A percentile compares a stretch with the other conserved stretches of the same genome.
Evolutionary conservation across 78 protist genomes (phyloP).

Genomic region (Dictyostelium discoideum): DNA sequence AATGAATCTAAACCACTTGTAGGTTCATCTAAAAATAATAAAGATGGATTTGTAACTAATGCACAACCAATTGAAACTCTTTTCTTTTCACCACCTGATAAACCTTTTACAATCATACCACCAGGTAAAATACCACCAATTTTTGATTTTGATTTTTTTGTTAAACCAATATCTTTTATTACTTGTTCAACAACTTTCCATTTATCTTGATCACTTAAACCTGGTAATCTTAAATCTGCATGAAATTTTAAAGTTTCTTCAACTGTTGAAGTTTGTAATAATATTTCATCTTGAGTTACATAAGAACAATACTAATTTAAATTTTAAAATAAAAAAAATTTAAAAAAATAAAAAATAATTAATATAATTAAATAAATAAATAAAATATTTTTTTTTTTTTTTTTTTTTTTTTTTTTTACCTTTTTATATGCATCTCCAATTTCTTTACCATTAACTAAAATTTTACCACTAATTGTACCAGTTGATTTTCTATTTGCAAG

Average conservation of each 20-base stretch:
- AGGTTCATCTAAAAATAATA: slow-evolving; percentile 81
- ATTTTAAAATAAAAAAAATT: no score
- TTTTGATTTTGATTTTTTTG: slow-evolving; percentile 18
- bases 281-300: slow-evolving; percentile 64
- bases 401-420: not conserved
- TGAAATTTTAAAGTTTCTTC: slow-evolving; percentile 58
- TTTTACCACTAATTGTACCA: slow-evolving; percentile 38
- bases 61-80: slow-evolving; percentile 86
- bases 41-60: slow-evolving; percentile 74
- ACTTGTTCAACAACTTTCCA: slow-evolving; percentile 13
- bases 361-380: not conserved
- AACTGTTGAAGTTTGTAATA: slow-evolving; percentile 52
- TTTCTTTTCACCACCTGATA: slow-evolving; percentile 85
- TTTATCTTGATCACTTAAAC: slow-evolving; percentile 9
- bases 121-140: slow-evolving; percentile 78
- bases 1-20: slow-evolving; percentile 53
- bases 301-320: not conserved
- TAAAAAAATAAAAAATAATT: not conserved
- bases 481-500: slow-evolving; percentile 25
- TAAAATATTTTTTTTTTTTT: no score
- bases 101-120: slow-evolving; percentile 43
- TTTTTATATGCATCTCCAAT: slow-evolving; percentile 66
- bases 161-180: slow-evolving; percentile 49
- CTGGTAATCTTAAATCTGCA: slow-evolving; percentile 59
- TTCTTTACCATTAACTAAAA: slow-evolving; percentile 74